Evolutionary conservation across 2,329 filamentous ascomycete genomes (phyloP).

Genomic region (Neofusicoccum cordaticola): DNA sequence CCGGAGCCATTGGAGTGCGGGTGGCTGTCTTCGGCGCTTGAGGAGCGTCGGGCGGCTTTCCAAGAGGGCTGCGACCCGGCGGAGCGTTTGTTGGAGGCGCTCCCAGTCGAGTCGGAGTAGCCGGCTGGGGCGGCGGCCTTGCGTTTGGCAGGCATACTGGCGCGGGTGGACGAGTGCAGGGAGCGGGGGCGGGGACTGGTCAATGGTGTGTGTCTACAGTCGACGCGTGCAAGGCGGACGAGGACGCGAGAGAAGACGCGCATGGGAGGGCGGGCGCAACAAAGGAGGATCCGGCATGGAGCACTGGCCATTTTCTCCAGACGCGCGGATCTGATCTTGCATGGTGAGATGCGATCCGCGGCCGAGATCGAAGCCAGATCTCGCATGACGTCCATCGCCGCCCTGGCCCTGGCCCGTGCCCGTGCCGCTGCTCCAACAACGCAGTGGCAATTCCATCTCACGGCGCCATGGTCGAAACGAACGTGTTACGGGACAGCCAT

Average conservation of each 20-base stretch:
- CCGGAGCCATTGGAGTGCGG: constrained; percentile 19
- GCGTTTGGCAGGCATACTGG: constrained; percentile 34
- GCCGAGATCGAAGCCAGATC: constrained; percentile 7
- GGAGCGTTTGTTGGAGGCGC: constrained; percentile 38
- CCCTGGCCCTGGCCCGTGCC: too few relatives aligned
- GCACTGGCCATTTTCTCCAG: background rate
- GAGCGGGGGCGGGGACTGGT: background rate
- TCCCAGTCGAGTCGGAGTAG: constrained; percentile 35
- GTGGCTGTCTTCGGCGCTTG: background rate
- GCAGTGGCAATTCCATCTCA: too few relatives aligned
- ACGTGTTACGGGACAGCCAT: too few relatives aligned
- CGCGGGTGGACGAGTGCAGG: background rate
- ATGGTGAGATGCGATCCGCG: constrained; percentile 8
- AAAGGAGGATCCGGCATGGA: background rate
- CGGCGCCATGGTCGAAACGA: too few relatives aligned
- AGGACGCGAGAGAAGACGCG: background rate
- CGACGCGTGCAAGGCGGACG: background rate
- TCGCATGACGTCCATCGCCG: constrained; percentile 6
- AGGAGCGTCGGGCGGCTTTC: constrained; percentile 23
- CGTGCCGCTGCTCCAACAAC: too few relatives aligned
- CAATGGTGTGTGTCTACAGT: background rate
- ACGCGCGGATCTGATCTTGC: constrained; percentile 9
- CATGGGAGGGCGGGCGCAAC: background rate
- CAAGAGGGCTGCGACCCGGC: constrained; percentile 28
- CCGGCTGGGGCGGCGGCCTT: constrained; percentile 26